Percentiles rank a stretch among this genome's conserved stretches.
These are phyloP conservation scores for Cyanophora paradoxa DNA, from an alignment of 78 protist species.

Conservation along the genomic window DNA sequence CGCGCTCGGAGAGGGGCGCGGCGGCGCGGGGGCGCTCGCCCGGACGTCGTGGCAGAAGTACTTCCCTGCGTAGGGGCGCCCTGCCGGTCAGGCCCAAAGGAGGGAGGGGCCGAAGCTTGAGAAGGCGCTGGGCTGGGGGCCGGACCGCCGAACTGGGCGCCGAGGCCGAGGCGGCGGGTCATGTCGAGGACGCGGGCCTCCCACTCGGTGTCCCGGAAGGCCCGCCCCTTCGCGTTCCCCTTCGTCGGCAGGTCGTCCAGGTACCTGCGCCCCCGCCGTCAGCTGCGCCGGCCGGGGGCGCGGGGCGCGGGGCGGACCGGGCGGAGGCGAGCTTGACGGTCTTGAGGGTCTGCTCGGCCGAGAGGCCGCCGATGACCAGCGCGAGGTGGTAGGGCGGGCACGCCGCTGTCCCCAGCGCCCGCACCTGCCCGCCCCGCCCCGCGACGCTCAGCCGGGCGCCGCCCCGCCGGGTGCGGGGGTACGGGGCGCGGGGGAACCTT, in stretches of 20 bases:
- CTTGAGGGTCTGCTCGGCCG: slow-evolving; percentile 77
- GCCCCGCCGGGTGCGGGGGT: too few relatives aligned
- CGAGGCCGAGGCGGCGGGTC: slow-evolving; percentile 59
- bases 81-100: too few relatives aligned
- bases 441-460: too few relatives aligned
- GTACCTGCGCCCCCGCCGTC: too few relatives aligned
- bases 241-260: slow-evolving; percentile 61
- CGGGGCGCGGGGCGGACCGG: slow-evolving; percentile 29
- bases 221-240: slow-evolving; percentile 46
- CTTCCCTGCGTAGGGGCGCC: slow-evolving; percentile 58
- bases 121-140: too few relatives aligned
- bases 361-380: slow-evolving; percentile 71
- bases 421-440: too few relatives aligned
- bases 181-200: slow-evolving; percentile 46
- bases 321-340: slow-evolving; percentile 69
- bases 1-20: too few relatives aligned
- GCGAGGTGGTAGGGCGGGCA: slow-evolving; percentile 79
- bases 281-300: too few relatives aligned
- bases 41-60: slow-evolving; percentile 71
- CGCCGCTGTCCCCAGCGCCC: slow-evolving; percentile 77
- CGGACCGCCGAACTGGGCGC: slow-evolving; percentile 82
- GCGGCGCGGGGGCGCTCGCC: slow-evolving; percentile 53
- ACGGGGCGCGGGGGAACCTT: too few relatives aligned
- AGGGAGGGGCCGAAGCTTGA: too few relatives aligned
- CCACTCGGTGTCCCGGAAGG: slow-evolving; percentile 50